Base-by-base conservation (phyloP, 306 rosid species). In the Malus asiatica region DNA sequence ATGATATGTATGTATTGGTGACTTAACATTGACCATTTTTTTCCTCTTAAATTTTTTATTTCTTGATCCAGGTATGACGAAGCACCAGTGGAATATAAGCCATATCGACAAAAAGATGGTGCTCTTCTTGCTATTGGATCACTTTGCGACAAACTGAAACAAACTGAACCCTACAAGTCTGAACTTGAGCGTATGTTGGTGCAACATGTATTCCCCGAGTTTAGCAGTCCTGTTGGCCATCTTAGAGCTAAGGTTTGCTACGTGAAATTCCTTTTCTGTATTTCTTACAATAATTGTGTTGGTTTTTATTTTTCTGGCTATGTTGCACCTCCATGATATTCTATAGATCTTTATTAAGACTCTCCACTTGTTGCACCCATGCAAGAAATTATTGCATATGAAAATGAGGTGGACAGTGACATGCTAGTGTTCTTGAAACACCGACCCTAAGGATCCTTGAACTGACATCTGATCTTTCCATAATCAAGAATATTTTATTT, bases 121-220 rank as follows among this genome's bases (percentile, higher is more conserved):
- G 97, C 98, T 30, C 97, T 94, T 68, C 98, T 94, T 85, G 98
- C 97, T 66, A 90, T 94, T 68, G 98, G 98, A 74, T 94, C 98
- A 46, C 96, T 94, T 74, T 94, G 98, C 82, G 98, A 94, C 86
- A 94, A 90, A 83, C 71, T 94, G 87, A 91, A 91, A 86, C 98
- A 94, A 84, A 86, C 93, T 14, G 98, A 94, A 46, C 98, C 98
- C 4, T 94, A 91, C 89, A 94, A 91, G 80, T 90, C 98, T 55
- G 95, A 91, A 86, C 96, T 94, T 64, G 98, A 94, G 89, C 90
- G 77, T 15, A 91, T 94, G 98, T 75, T 94, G 78, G 98, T 94
- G 86, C 97, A 94, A 80, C 98, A 94, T 77, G 98, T 94, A 63
- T 94, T 94, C 85, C 98, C 95, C 11, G 98, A 94, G 87, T 94